Conservation (phyloP, 768 basidiomycete genomes). For the Russula griseocarnosa region DNA sequence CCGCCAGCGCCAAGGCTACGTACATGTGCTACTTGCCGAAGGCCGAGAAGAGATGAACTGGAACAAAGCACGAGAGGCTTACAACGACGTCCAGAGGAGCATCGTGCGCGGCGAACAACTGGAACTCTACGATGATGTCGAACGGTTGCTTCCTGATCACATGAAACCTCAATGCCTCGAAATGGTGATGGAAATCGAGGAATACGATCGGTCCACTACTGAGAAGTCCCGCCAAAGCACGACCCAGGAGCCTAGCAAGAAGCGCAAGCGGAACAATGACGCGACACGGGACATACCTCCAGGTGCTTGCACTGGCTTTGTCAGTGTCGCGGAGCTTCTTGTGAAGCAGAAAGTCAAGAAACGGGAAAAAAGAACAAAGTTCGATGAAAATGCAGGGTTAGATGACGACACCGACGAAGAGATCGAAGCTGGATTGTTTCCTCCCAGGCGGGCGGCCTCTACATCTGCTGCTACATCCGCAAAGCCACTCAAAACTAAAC, state of each 20-base stretch:
- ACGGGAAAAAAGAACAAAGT: constrained; percentile 39
- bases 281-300: constrained; percentile 65
- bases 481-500: constrained; percentile 36
- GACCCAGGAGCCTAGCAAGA: constrained; percentile 40
- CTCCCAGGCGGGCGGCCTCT: constrained; percentile 49
- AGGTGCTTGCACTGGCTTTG: constrained; percentile 69
- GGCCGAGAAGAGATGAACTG: constrained; percentile 88
- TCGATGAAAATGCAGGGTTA: constrained; percentile 49
- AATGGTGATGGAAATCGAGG: constrained; percentile 77
- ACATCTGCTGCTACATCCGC: constrained; percentile 42
- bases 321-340: constrained; percentile 60
- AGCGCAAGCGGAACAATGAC: constrained; percentile 70
- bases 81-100: constrained; percentile 82
- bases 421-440: constrained; percentile 53
- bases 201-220: constrained; percentile 52
- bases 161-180: constrained; percentile 74
- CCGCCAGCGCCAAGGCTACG: constrained; percentile 80
- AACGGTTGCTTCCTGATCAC: constrained; percentile 75
- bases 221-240: constrained; percentile 37
- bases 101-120: constrained; percentile 83
- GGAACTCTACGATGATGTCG: constrained; percentile 91
- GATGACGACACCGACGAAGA: constrained; percentile 69
- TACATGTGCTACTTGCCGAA: constrained; percentile 90
- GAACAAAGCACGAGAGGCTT: constrained; percentile 79
- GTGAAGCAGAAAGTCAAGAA: constrained; percentile 47